These are phyloP conservation scores for Argentina anserina DNA, from an alignment of 306 rosid genomes.

Conservation along the genomic window DNA sequence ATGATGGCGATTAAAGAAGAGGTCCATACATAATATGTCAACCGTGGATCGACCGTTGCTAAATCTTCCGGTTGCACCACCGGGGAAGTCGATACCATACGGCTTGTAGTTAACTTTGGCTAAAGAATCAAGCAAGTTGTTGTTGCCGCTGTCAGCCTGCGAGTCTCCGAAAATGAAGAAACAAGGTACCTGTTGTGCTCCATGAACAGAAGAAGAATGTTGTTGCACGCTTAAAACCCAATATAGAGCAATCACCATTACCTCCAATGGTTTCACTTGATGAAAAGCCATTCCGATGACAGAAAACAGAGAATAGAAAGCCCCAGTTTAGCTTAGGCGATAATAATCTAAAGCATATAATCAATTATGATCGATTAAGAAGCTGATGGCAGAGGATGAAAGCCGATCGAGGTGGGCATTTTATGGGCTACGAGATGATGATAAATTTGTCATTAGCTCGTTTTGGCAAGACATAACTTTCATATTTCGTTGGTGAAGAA, in stretches of 20 bases:
- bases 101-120: constrained; percentile 54
- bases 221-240: neutral
- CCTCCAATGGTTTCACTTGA: neutral
- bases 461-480: neutral
- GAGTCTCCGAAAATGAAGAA: constrained; percentile 82
- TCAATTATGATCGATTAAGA: neutral
- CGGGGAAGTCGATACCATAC: constrained; percentile 60
- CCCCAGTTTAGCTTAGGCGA: too few species aligned
- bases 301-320: neutral
- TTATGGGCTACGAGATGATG: neutral
- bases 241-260: constrained; percentile 5
- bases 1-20: neutral
- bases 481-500: neutral
- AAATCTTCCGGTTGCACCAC: constrained; percentile 55
- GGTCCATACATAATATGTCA: constrained; percentile 19
- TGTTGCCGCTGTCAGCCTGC: constrained; percentile 60
- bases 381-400: neutral
- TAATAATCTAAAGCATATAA: neutral
- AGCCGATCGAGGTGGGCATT: neutral
- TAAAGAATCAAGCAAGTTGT: constrained; percentile 37
- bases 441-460: neutral
- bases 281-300: neutral
- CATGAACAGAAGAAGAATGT: constrained; percentile 30
- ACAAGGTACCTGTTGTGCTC: constrained; percentile 66
- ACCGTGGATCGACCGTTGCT: constrained; percentile 46